These are phyloP conservation scores for Melastoma candidum DNA, from an alignment of 441 rosid genomes.

Conservation along the genomic window DNA sequence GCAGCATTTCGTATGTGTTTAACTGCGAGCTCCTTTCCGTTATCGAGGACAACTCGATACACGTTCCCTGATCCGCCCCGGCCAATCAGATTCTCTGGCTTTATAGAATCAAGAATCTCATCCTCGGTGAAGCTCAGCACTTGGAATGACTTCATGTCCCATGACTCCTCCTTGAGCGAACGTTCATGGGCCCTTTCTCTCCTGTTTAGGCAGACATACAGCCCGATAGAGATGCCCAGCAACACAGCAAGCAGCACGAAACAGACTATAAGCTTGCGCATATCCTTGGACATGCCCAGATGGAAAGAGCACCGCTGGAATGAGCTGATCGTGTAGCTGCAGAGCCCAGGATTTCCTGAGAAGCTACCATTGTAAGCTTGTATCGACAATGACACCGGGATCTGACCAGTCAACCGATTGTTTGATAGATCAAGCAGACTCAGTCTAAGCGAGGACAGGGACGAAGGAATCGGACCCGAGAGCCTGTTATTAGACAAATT, in stretches of 20 bases:
- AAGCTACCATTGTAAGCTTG: constrained; percentile 81
- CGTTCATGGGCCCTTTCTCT: constrained; percentile 34
- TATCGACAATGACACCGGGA: constrained; percentile 55
- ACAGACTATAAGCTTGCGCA: constrained; percentile 43
- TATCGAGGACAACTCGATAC: constrained; percentile 52
- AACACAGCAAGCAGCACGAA: constrained; percentile 37
- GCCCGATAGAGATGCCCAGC: constrained; percentile 38
- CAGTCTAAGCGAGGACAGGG: constrained; percentile 53
- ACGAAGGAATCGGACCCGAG: constrained; percentile 56
- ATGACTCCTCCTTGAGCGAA: constrained; percentile 60
- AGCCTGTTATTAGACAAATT: constrained; percentile 68
- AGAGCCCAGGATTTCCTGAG: constrained; percentile 59
- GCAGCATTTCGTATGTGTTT: constrained; percentile 60
- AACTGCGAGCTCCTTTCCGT: constrained; percentile 73
- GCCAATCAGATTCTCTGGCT: constrained; percentile 81
- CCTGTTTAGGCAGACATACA: constrained; percentile 44
- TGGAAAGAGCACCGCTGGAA: constrained; percentile 43
- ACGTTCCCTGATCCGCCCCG: constrained; percentile 86
- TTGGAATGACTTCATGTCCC: constrained; percentile 79
- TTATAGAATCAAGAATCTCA: constrained; percentile 80
- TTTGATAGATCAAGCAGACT: constrained; percentile 76
- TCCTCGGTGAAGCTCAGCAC: constrained; percentile 63
- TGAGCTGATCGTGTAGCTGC: constrained; percentile 43
- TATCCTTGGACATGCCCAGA: constrained; percentile 34
- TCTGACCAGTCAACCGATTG: constrained; percentile 52